These are phyloP conservation scores for Suhomyces canberraensis DNA, from an alignment of 805 yeast genomes.

Conservation along the genomic window DNA sequence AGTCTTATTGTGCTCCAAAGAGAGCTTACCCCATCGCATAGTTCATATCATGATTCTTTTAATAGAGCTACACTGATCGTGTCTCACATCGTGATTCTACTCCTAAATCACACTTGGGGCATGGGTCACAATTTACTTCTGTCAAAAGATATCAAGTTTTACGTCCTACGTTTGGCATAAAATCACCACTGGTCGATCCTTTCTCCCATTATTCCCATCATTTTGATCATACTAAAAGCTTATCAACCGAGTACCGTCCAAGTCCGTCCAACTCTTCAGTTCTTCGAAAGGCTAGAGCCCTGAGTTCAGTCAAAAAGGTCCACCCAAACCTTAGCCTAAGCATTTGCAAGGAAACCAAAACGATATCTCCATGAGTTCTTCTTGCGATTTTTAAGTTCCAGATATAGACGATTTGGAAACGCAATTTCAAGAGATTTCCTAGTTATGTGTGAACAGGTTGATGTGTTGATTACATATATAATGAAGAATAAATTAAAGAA, in stretches of 20 bases:
- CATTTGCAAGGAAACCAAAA: slow-evolving; percentile 35
- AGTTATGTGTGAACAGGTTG: slow-evolving; percentile 42
- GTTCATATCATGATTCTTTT: no score
- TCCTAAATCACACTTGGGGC: neutral
- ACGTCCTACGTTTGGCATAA: no score
- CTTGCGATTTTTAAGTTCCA: slow-evolving; percentile 43
- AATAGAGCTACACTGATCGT: no score
- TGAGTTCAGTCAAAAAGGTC: slow-evolving; percentile 31
- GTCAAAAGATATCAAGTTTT: no score
- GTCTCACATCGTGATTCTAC: neutral
- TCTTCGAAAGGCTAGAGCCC: slow-evolving; percentile 1
- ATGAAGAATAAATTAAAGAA: no score
- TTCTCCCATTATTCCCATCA: no score
- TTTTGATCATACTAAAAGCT: no score
- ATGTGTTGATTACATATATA: neutral
- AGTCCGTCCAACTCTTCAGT: neutral
- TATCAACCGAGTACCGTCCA: neutral
- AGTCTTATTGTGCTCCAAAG: no score
- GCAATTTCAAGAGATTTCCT: slow-evolving; percentile 57
- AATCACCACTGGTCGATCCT: neutral
- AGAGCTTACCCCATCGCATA: neutral
- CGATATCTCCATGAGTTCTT: slow-evolving; percentile 18
- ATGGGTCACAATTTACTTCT: neutral
- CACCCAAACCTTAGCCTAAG: slow-evolving; percentile 68
- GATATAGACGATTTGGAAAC: slow-evolving; percentile 60